Base-by-base conservation (phyloP, 2,329 filamentous ascomycete species). In the Stachybotrys chlorohalonatus region DNA sequence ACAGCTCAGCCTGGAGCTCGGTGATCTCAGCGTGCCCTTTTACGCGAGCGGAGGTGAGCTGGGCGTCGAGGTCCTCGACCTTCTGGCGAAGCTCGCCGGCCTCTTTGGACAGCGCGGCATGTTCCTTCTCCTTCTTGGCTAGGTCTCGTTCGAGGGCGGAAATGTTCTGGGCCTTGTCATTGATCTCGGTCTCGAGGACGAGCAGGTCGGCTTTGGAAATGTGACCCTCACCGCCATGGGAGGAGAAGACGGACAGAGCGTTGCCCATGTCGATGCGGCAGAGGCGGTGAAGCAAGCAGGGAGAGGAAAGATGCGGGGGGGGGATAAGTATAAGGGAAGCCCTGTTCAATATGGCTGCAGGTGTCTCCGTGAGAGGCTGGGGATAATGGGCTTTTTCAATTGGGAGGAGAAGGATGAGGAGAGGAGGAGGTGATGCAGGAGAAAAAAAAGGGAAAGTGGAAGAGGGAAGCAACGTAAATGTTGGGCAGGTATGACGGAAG, bases 211-310 rank as follows among this genome's bases (percentile, higher is more conserved):
- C 63, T 61, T 69, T 66, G 58, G 65, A 64, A 49, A 71, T 54
- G 61, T 60, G 59, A 39, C 65, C 63, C 51, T 66, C 64, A 61
- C 68, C 68, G 61, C 66, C 67, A 58, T 61, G 63, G 51, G 55
- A 53, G 54, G 67, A 64, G 60, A 74, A 70, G 55, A 66, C 67
- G 59, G 68, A 71, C 58, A 75, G 66, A 58, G 73, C 70, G 63
- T 71, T 69, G 62, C 70, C 70, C 70, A 73, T 73, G 57, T 65
- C 63, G 62, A 61, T 56, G 56, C 52, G 36, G 36, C 13, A 42
- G 36, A 51, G 30, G 49, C 49, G 49, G 49, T 51, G n/a, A 36
- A 51, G 31, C 15, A 16, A 47, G 32, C 30, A 31, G 49, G 31
- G 11, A 31, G 31, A 30, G 49, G 6, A 16, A 51, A 8, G 17